Conservation (phyloP, 2,329 filamentous ascomycete genomes). For the Sarocladium kiliense region DNA sequence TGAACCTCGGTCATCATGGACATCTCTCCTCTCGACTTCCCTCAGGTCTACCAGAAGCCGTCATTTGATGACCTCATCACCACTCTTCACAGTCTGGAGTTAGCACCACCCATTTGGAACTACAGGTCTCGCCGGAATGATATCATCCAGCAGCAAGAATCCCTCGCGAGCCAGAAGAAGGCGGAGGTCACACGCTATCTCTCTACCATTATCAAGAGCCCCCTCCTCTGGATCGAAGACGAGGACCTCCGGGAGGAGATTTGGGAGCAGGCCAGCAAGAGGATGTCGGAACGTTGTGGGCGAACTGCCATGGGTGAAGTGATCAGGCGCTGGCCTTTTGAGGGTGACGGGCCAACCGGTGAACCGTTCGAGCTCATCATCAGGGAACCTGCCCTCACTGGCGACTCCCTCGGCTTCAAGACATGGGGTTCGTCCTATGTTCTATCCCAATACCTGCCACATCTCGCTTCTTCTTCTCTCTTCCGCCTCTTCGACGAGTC, state of each 20-base stretch:
- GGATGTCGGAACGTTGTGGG: conserved; percentile 82
- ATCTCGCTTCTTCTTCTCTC: conserved; percentile 38
- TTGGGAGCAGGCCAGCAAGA: conserved; percentile 73
- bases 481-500: conserved; percentile 38
- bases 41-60: conserved; percentile 77
- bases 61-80: conserved; percentile 57
- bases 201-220: conserved; percentile 61
- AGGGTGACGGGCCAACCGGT: conserved; percentile 17
- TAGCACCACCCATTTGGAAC: conserved; percentile 66
- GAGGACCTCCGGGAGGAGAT: conserved; percentile 62
- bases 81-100: conserved; percentile 60
- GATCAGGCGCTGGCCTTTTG: conserved; percentile 49
- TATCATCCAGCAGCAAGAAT: conserved; percentile 35
- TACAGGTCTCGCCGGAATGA: conserved; percentile 35
- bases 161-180: conserved; percentile 34
- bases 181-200: conserved; percentile 60
- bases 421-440: conserved; percentile 93
- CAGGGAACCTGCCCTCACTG: conserved; percentile 80
- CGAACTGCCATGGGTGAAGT: conserved; percentile 57
- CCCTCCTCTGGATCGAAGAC: conserved; percentile 62
- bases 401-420: conserved; percentile 85
- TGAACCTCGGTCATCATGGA: conserved; percentile 19
- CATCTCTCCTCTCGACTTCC: conserved; percentile 52
- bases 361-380: conserved; percentile 60
- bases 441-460: conserved; percentile 66